A percentile compares a stretch with the other conserved stretches of the same genome.
phyloP scores from a whole-genome alignment of 192 early-diverging fungal species.

The Rhizoclosmatium globosum region DNA sequence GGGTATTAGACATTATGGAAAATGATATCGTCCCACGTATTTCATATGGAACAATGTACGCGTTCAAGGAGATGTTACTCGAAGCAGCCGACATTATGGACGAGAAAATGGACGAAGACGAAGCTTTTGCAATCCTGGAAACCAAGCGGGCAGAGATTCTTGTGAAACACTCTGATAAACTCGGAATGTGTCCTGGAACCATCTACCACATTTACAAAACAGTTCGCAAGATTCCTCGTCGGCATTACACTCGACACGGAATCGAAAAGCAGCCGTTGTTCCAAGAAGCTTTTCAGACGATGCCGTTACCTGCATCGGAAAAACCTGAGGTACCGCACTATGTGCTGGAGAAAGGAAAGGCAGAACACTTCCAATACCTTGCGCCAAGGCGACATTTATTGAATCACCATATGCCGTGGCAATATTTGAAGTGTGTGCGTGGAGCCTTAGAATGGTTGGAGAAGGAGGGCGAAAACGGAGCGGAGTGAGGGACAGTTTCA shows the following conservation, averaged over 20 bases:
- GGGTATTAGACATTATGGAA: slow-evolving; percentile 36
- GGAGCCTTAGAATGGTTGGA: slow-evolving; percentile 35
- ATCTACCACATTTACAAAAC: slow-evolving; percentile 42
- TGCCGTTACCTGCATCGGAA: slow-evolving; percentile 26
- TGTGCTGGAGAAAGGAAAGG: slow-evolving; percentile 29
- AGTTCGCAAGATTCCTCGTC: slow-evolving; percentile 30
- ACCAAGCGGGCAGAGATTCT: slow-evolving; percentile 22
- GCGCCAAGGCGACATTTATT: slow-evolving; percentile 37
- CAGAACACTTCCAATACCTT: slow-evolving; percentile 32
- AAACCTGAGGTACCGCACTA: slow-evolving; percentile 39
- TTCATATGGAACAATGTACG: slow-evolving; percentile 29
- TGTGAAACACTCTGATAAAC: slow-evolving; percentile 17
- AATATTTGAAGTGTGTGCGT: slow-evolving; percentile 28
- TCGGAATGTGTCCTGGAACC: slow-evolving; percentile 32
- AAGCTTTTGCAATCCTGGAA: slow-evolving; percentile 24
- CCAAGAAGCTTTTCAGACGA: slow-evolving; percentile 16
- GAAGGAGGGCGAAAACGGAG: no score
- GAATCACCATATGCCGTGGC: slow-evolving; percentile 43
- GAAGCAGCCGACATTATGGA: slow-evolving; percentile 27
- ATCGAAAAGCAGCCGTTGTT: slow-evolving; percentile 16
- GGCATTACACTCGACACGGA: slow-evolving; percentile 21
- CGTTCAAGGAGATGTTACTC: slow-evolving; percentile 40
- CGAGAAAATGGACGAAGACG: slow-evolving; percentile 21
- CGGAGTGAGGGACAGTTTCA: no score
- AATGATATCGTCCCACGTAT: slow-evolving; percentile 55